Conservation (phyloP, 2,329 filamentous ascomycete species). For the Pestalotiopsis sp. region DNA sequence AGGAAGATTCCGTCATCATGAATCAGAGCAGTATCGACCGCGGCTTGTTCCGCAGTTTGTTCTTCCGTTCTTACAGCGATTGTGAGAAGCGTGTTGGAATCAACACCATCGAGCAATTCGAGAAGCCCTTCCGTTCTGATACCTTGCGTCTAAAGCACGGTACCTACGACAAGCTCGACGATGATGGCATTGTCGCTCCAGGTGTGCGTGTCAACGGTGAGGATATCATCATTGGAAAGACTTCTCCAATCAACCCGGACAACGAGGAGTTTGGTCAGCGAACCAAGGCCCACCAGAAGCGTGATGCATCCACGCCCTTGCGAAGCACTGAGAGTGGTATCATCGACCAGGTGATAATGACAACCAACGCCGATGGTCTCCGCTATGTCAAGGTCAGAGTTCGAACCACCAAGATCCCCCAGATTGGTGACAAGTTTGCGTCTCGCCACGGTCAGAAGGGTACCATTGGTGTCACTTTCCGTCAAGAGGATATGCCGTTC, state of each 20-base stretch:
- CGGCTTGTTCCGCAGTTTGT: conserved; percentile 94
- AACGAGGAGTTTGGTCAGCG: conserved; percentile 92
- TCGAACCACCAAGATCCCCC: conserved; percentile 94
- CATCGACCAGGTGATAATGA: conserved; percentile 89
- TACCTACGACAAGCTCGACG: conserved; percentile 96
- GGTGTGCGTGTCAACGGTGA: conserved; percentile 95
- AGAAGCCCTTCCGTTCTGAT: conserved; percentile 88
- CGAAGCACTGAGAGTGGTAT: conserved; percentile 97
- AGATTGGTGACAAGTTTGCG: conserved; percentile 99
- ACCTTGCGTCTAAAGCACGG: conserved; percentile 92
- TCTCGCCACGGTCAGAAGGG: conserved; percentile 99
- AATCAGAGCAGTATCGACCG: conserved; percentile 99
- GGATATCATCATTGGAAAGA: conserved; percentile 99
- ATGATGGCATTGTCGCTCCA: conserved; percentile 92
- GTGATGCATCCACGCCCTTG: conserved; percentile 93
- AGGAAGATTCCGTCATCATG: conserved; percentile 99
- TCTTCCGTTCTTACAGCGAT: conserved; percentile 97
- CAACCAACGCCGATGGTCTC: conserved; percentile 91
- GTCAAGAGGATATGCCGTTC: conserved; percentile 99
- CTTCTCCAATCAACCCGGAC: conserved; percentile 89
- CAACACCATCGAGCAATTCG: conserved; percentile 89
- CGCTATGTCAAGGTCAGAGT: conserved; percentile 98
- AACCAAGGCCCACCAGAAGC: conserved; percentile 86
- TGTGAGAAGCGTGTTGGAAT: conserved; percentile 96
- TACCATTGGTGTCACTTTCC: conserved; percentile 97